Conservation (phyloP, 225 moss, liverwort and hornwort genomes). For the Physcomitrium patens region DNA sequence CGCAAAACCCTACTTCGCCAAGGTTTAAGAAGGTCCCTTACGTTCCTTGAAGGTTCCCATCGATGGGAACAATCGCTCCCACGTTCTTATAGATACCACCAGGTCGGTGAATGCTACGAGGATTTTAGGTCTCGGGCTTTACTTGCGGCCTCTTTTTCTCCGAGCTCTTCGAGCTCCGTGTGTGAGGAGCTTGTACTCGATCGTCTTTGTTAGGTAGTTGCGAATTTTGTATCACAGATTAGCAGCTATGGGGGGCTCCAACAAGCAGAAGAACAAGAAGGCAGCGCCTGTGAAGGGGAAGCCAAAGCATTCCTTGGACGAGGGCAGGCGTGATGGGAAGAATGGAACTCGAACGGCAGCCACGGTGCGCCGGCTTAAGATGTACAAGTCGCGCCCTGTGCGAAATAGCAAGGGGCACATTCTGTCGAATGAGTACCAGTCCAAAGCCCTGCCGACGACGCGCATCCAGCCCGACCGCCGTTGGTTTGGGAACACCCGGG, state of each 20-base stretch:
- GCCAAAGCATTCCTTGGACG: conserved; percentile 91
- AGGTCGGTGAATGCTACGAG: neutral
- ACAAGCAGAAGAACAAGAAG: conserved; percentile 79
- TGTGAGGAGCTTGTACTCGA: neutral
- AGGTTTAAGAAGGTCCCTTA: neutral
- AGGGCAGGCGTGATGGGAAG: conserved; percentile 78
- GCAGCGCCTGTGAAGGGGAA: conserved; percentile 79
- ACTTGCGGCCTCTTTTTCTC: conserved; percentile 4
- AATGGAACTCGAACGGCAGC: conserved; percentile 74
- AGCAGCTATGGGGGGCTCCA: conserved; percentile 37
- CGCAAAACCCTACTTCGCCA: conserved; percentile 2
- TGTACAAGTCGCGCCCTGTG: conserved; percentile 94
- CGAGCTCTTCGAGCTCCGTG: neutral
- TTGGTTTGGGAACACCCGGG: conserved; percentile 97
- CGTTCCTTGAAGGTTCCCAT: neutral
- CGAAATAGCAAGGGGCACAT: conserved; percentile 85
- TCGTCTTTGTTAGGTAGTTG: neutral
- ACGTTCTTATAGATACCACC: neutral
- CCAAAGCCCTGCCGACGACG: conserved; percentile 74
- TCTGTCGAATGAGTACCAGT: conserved; percentile 85
- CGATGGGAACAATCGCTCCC: neutral
- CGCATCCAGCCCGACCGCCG: conserved; percentile 97
- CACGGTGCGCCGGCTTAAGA: conserved; percentile 91
- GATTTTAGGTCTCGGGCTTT: conserved; percentile 14
- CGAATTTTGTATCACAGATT: neutral